Conservation (phyloP, 495 filamentous ascomycete genomes). For the Aspergillus sparsus region DNA sequence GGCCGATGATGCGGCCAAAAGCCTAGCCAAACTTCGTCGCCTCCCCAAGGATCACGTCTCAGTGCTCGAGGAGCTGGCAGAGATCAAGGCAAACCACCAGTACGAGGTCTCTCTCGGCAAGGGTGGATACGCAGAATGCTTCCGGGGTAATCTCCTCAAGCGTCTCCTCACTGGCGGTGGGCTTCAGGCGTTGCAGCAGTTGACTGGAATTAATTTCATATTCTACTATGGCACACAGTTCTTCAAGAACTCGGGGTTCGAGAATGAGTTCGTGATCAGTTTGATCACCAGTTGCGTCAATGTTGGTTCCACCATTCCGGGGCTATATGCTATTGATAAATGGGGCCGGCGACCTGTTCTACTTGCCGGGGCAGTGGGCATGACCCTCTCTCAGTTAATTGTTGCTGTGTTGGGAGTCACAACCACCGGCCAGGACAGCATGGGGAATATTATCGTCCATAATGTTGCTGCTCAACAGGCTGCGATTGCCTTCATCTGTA, state of each 20-base stretch:
- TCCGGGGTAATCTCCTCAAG: conserved; percentile 61
- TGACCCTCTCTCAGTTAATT: conserved; percentile 65
- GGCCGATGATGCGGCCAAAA: conserved; percentile 60
- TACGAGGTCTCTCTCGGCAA: conserved; percentile 70
- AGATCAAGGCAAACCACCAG: conserved; percentile 77
- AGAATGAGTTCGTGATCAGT: conserved; percentile 62
- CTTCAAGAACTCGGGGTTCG: conserved; percentile 66
- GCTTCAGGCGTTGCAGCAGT: conserved; percentile 75
- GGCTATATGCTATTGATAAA: conserved; percentile 69
- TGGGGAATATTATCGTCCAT: conserved; percentile 6
- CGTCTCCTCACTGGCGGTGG: conserved; percentile 71
- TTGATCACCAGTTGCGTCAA: conserved; percentile 71
- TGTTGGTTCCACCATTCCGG: conserved; percentile 65
- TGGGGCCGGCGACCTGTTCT: conserved; percentile 69
- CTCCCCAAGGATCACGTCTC: conserved; percentile 61
- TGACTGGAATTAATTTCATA: conserved; percentile 74
- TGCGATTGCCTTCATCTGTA: conserved; percentile 69
- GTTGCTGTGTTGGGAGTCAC: conserved; percentile 68
- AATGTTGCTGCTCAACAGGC: conserved; percentile 57
- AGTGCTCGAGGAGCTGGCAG: conserved; percentile 65
- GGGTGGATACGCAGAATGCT: conserved; percentile 66
- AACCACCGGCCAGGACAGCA: conserved; percentile 26
- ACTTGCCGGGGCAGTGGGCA: conserved; percentile 68
- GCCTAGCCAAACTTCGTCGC: conserved; percentile 67
- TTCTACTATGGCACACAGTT: conserved; percentile 78